These are phyloP conservation scores for Dendrobium nobile DNA, from an alignment of 106 monocot genomes.

Conservation along the genomic window DNA sequence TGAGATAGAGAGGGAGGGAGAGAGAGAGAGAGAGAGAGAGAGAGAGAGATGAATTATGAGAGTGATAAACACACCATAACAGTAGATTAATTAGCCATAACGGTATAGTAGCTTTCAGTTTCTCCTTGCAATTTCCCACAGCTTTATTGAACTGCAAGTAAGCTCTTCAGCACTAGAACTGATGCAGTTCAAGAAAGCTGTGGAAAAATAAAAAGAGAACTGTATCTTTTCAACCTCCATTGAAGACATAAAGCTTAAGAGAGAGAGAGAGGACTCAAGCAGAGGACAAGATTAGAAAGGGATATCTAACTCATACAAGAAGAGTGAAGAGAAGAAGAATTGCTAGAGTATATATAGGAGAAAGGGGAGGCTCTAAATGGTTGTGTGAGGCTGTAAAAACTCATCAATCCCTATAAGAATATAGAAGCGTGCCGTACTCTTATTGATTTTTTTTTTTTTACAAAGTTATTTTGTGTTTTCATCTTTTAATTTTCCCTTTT, in stretches of 20 bases:
- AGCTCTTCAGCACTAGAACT: not conserved
- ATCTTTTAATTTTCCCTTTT: not conserved
- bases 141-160: slow-evolving; percentile 92
- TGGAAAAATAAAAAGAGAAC: slow-evolving; percentile 84
- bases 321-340: not conserved
- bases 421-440: not conserved
- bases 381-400: not conserved
- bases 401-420: slow-evolving; percentile 2
- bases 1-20: not conserved
- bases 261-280: not conserved
- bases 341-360: not conserved
- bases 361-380: not conserved
- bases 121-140: slow-evolving; percentile 90
- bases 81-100: not conserved
- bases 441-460: not conserved
- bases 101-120: slow-evolving; percentile 16
- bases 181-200: slow-evolving; percentile 66
- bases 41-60: not conserved
- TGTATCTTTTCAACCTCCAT: slow-evolving; percentile 10
- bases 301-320: not conserved
- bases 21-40: not conserved
- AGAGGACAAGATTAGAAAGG: not conserved
- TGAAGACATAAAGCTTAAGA: not conserved
- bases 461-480: not conserved
- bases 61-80: not conserved